Conservation (phyloP, 2,329 filamentous ascomycete genomes). For the Magnaporthiopsis poae region DNA sequence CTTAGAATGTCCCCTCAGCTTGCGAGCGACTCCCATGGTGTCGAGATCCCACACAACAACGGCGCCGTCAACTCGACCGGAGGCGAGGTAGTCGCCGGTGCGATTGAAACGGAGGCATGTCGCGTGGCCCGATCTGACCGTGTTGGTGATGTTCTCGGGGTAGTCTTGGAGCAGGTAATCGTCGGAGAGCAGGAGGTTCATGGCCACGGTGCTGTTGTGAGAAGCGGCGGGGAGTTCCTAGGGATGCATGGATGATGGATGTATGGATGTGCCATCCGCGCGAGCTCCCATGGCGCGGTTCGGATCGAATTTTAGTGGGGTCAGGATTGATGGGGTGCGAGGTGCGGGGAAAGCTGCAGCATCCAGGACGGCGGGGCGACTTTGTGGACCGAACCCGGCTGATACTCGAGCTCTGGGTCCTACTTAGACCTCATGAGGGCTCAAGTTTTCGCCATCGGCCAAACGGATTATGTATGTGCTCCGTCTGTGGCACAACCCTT, state of each 20-base stretch:
- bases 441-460: no score
- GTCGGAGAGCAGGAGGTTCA: slow-evolving; percentile 53
- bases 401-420: no score
- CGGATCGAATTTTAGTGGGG: background rate
- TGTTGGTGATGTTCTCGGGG: slow-evolving; percentile 79
- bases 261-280: background rate
- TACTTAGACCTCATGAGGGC: background rate
- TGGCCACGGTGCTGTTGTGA: slow-evolving; percentile 19
- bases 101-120: slow-evolving; percentile 78
- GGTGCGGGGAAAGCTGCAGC: background rate
- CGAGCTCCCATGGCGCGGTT: background rate
- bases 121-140: slow-evolving; percentile 63
- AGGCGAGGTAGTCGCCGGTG: slow-evolving; percentile 87
- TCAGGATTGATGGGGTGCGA: no score
- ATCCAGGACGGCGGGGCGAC: background rate
- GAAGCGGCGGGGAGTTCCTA: background rate
- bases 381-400: background rate
- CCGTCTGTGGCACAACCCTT: background rate
- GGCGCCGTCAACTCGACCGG: slow-evolving; percentile 85
- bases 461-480: no score
- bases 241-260: background rate
- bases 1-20: slow-evolving; percentile 82
- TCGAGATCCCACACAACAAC: slow-evolving; percentile 96
- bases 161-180: slow-evolving; percentile 67
- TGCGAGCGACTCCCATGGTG: slow-evolving; percentile 91